phyloP scores from a whole-genome alignment of 371 early-diverging fungal genomes.

The Actinomucor elegans region DNA sequence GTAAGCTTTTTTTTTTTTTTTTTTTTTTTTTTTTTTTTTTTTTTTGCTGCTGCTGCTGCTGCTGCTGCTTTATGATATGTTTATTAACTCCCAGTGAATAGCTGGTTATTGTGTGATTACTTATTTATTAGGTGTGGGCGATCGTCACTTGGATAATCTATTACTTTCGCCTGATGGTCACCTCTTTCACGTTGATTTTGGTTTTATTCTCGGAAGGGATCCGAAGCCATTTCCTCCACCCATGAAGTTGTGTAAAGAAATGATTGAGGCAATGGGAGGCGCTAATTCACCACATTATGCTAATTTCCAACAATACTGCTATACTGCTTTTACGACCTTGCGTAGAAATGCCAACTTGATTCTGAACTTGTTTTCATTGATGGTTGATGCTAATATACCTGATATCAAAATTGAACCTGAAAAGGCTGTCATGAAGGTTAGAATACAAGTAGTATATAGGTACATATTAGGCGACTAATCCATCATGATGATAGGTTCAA shows the following conservation, averaged over 20 bases:
- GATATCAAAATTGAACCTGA: slow-evolving; percentile 97
- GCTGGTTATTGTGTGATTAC: slow-evolving; percentile 98
- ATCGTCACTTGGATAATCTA: slow-evolving; percentile 97
- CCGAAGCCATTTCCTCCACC: slow-evolving; percentile 99
- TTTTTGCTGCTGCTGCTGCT: too few species aligned
- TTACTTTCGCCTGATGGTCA: slow-evolving; percentile 86
- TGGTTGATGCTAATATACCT: slow-evolving; percentile 93
- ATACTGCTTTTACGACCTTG: slow-evolving; percentile 89
- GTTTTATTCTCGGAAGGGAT: slow-evolving; percentile 96
- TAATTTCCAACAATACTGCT: slow-evolving; percentile 88
- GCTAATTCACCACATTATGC: slow-evolving; percentile 78
- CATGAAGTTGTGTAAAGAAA: slow-evolving; percentile 98
- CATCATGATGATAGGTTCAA: slow-evolving; percentile 65
- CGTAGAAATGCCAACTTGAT: slow-evolving; percentile 93
- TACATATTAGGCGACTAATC: not conserved
- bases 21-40: too few species aligned
- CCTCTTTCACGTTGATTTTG: slow-evolving; percentile 98
- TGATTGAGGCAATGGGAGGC: slow-evolving; percentile 99
- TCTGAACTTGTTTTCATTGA: slow-evolving; percentile 91
- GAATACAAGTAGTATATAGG: too few species aligned
- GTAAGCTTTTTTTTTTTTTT: too few species aligned
- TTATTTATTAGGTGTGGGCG: slow-evolving; percentile 98
- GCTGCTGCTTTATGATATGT: too few species aligned
- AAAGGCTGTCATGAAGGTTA: slow-evolving; percentile 92
- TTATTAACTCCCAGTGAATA: slow-evolving; percentile 20